Evolutionary conservation across 495 filamentous ascomycete species (phyloP).

Genomic region (Talaromyces borbonicus): DNA sequence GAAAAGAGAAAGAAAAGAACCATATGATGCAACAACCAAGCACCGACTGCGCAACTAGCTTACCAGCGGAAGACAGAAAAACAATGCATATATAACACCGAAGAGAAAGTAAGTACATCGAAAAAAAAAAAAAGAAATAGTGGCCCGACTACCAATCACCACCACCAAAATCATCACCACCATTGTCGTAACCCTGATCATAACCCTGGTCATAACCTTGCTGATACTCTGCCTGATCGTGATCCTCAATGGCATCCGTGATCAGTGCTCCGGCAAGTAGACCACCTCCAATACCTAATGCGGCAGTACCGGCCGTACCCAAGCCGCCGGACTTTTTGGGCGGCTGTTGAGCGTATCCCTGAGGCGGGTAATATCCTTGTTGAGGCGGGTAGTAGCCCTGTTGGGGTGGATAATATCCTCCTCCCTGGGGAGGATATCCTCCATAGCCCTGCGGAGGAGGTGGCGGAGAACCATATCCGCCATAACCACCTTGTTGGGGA

Average conservation of each 20-base stretch:
- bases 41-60: no score
- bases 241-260: constrained; percentile 52
- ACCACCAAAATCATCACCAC: constrained; percentile 35
- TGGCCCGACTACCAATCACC: constrained; percentile 43
- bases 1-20: constrained; percentile 4
- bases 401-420: constrained; percentile 24
- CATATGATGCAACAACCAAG: constrained; percentile 7
- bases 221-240: constrained; percentile 42
- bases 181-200: constrained; percentile 39
- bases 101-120: constrained; percentile 2
- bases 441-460: constrained; percentile 15
- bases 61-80: no score
- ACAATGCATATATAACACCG: constrained; percentile 1
- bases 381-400: constrained; percentile 11
- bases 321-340: constrained; percentile 1
- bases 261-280: constrained; percentile 62
- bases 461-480: constrained; percentile 22
- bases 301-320: constrained; percentile 46
- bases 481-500: constrained; percentile 21
- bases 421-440: constrained; percentile 34
- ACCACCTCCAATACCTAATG: constrained; percentile 68
- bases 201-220: constrained; percentile 26
- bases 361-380: constrained; percentile 8
- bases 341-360: background rate
- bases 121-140: constrained; percentile 6